Percentiles rank a stretch among this genome's conserved stretches.
Evolutionary conservation across 495 filamentous ascomycete genomes (phyloP).

Genomic region (Thermothielavioides terrestris): DNA sequence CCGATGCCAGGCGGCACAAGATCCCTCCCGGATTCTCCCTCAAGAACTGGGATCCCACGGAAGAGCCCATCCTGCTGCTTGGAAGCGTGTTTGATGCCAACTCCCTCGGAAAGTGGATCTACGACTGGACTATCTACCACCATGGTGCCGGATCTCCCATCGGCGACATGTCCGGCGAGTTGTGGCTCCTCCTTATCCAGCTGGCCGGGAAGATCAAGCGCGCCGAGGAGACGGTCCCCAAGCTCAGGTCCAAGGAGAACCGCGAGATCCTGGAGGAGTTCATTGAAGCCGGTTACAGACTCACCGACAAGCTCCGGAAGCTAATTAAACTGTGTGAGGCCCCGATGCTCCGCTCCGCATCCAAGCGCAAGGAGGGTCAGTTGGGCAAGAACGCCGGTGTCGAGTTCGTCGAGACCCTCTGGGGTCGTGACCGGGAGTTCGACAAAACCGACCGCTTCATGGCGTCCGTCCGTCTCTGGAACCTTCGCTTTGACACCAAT

Average conservation of each 20-base stretch:
- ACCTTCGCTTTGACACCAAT: conserved; percentile 91
- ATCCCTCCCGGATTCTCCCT: conserved; percentile 90
- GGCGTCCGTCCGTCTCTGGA: conserved; percentile 87
- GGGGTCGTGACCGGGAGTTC: conserved; percentile 84
- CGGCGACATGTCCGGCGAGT: conserved; percentile 83
- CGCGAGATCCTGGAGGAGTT: conserved; percentile 84
- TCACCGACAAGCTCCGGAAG: conserved; percentile 78
- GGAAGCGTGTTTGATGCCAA: conserved; percentile 97
- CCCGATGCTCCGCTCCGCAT: conserved; percentile 64
- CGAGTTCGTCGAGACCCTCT: conserved; percentile 96
- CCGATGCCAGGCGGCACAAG: conserved; percentile 66
- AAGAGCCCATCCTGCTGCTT: conserved; percentile 83
- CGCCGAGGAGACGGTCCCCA: conserved; percentile 69
- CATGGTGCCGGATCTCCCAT: conserved; percentile 80
- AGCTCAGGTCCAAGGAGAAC: conserved; percentile 62
- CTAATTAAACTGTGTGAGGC: conserved; percentile 85
- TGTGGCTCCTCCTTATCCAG: conserved; percentile 93
- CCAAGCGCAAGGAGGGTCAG: conserved; percentile 52
- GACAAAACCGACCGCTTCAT: conserved; percentile 94
- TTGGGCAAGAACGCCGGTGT: conserved; percentile 90
- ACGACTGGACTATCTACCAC: conserved; percentile 97
- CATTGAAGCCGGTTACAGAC: conserved; percentile 78
- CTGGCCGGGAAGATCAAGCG: conserved; percentile 94
- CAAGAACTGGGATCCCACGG: conserved; percentile 97
- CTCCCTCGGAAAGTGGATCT: conserved; percentile 97